These are phyloP conservation scores for Trypanosomatidae sp. DNA, from an alignment of 208 protist genomes.

Conservation along the genomic window DNA sequence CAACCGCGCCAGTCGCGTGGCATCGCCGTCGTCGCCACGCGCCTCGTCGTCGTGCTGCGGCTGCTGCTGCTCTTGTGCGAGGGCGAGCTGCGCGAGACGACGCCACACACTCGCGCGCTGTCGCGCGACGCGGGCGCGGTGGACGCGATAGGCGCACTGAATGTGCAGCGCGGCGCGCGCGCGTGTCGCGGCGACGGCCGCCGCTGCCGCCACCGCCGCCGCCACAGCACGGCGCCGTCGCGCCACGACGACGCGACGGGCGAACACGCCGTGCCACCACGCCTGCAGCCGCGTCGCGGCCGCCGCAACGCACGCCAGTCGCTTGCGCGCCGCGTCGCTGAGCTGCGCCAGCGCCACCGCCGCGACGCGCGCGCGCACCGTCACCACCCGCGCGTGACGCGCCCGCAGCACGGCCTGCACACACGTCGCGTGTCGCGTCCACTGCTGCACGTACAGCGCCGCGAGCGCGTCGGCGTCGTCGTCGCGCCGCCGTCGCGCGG, in stretches of 20 bases:
- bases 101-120: too few relatives aligned
- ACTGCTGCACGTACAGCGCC: too few relatives aligned
- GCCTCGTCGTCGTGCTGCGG: conserved; percentile 20
- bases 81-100: too few relatives aligned
- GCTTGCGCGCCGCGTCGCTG: not conserved
- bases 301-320: conserved; percentile 29
- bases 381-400: too few relatives aligned
- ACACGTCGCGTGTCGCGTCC: too few relatives aligned
- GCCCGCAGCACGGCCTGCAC: too few relatives aligned
- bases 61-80: too few relatives aligned
- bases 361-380: too few relatives aligned
- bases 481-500: conserved; percentile 9
- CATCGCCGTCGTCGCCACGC: conserved; percentile 21
- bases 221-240: conserved; percentile 18
- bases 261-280: conserved; percentile 81
- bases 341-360: not conserved
- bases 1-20: conserved; percentile 44
- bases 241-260: conserved; percentile 24
- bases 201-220: not conserved
- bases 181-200: conserved; percentile 2
- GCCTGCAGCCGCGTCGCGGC: conserved; percentile 27
- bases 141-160: conserved; percentile 30
- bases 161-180: conserved; percentile 41
- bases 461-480: too few relatives aligned
- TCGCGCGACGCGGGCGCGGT: too few relatives aligned